These are phyloP conservation scores for Lachnellula occidentalis DNA, from an alignment of 2,329 filamentous ascomycete genomes.

Conservation along the genomic window DNA sequence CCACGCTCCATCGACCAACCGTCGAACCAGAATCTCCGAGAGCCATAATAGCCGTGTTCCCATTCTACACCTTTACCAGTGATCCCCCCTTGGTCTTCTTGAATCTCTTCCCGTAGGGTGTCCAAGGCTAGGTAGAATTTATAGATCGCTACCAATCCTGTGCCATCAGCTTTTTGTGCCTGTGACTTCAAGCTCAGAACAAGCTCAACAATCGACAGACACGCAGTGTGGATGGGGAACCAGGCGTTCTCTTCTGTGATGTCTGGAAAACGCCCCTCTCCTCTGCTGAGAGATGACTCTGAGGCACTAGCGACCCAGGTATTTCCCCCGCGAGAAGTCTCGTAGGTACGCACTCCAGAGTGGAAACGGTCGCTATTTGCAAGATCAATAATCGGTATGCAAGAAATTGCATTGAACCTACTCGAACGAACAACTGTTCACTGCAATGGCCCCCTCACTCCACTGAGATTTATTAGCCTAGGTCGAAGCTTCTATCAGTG, in stretches of 20 bases:
- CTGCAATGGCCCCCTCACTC: not conserved
- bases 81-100: constrained; percentile 1
- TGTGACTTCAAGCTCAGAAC: not conserved
- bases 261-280: constrained; percentile 1
- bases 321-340: too few relatives aligned
- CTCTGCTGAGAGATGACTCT: not conserved
- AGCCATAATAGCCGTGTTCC: constrained; percentile 10
- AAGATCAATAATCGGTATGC: too few relatives aligned
- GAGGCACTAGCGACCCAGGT: too few relatives aligned
- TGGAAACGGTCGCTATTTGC: too few relatives aligned
- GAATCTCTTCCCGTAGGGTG: not conserved
- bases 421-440: constrained; percentile 1
- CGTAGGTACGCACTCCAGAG: too few relatives aligned
- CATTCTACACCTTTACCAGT: constrained; percentile 6
- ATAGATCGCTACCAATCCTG: not conserved
- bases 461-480: not conserved
- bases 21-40: constrained; percentile 6
- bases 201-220: constrained; percentile 4
- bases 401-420: not conserved
- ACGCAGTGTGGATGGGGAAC: constrained; percentile 5
- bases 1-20: constrained; percentile 5
- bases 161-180: not conserved
- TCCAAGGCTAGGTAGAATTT: not conserved
- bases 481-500: not conserved
- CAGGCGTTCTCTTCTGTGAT: not conserved